Evolutionary conservation across 2,329 filamentous ascomycete species (phyloP).

Genomic region (Rutstroemia sydowiana): DNA sequence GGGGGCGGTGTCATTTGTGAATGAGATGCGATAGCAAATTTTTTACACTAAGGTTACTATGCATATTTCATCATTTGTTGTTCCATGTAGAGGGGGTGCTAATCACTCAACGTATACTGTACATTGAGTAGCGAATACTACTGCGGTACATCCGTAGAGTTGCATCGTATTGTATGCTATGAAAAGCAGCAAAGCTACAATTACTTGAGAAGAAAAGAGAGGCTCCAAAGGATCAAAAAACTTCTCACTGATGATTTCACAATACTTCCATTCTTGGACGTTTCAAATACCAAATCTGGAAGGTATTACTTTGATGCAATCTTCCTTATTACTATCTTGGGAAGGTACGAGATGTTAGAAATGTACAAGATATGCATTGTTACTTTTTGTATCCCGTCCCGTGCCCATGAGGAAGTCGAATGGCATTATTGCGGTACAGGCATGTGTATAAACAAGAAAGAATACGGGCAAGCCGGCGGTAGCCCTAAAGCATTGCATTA

Average conservation of each 20-base stretch:
- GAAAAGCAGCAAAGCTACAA: too few species aligned
- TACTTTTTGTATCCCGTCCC: not conserved
- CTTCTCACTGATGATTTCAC: slow-evolving; percentile 7
- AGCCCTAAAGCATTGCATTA: too few species aligned
- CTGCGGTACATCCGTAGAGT: too few species aligned
- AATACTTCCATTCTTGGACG: slow-evolving; percentile 4
- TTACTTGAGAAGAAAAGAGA: not conserved
- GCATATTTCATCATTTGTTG: too few species aligned
- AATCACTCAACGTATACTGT: not conserved
- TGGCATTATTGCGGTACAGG: not conserved
- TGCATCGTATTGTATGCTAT: too few species aligned
- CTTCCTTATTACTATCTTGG: not conserved
- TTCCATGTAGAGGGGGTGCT: too few species aligned
- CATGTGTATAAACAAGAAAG: too few species aligned
- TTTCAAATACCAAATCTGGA: slow-evolving; percentile 7
- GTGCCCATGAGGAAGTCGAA: not conserved
- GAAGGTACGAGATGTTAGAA: not conserved
- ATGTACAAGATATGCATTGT: not conserved
- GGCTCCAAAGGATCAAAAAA: slow-evolving; percentile 7
- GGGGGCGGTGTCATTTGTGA: not conserved
- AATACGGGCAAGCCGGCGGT: not conserved
- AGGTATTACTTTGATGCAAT: slow-evolving; percentile 1
- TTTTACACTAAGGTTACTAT: too few species aligned
- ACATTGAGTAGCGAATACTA: too few species aligned
- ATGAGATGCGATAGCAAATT: not conserved